These are phyloP conservation scores for Monosporozyma unispora DNA, from an alignment of 805 yeast species.

Conservation along the genomic window DNA sequence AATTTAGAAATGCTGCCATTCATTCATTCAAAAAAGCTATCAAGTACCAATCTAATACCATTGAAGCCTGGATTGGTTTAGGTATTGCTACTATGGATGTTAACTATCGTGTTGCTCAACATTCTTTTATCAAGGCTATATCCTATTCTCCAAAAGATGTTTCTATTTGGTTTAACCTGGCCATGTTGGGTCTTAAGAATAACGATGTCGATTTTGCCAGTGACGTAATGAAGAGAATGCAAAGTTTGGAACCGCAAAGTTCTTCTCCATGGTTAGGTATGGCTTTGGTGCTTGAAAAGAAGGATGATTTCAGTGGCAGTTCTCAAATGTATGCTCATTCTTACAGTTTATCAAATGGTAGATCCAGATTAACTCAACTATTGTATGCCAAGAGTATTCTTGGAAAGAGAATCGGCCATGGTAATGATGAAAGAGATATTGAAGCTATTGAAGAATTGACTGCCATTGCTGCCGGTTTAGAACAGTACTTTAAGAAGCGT, in stretches of 20 bases:
- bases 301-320: constrained; percentile 45
- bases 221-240: constrained; percentile 64
- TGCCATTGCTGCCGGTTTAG: constrained; percentile 58
- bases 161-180: constrained; percentile 72
- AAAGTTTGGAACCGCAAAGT: constrained; percentile 71
- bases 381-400: constrained; percentile 58
- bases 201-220: constrained; percentile 67
- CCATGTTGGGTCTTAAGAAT: constrained; percentile 58
- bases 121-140: constrained; percentile 79
- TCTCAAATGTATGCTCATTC: constrained; percentile 66
- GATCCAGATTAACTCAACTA: constrained; percentile 57
- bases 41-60: constrained; percentile 57
- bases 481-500: constrained; percentile 49
- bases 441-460: constrained; percentile 56
- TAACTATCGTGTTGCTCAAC: constrained; percentile 76
- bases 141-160: constrained; percentile 61
- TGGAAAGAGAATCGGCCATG: constrained; percentile 35
- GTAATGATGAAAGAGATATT: constrained; percentile 44
- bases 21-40: constrained; percentile 56
- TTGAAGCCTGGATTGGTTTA: constrained; percentile 71
- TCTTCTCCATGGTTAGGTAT: constrained; percentile 79
- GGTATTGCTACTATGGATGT: constrained; percentile 64
- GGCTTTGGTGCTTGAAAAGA: constrained; percentile 51
- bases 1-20: constrained; percentile 45
- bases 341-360: constrained; percentile 65